Conservation (phyloP, 257 asterid species). For the Solanum lignicaule region DNA sequence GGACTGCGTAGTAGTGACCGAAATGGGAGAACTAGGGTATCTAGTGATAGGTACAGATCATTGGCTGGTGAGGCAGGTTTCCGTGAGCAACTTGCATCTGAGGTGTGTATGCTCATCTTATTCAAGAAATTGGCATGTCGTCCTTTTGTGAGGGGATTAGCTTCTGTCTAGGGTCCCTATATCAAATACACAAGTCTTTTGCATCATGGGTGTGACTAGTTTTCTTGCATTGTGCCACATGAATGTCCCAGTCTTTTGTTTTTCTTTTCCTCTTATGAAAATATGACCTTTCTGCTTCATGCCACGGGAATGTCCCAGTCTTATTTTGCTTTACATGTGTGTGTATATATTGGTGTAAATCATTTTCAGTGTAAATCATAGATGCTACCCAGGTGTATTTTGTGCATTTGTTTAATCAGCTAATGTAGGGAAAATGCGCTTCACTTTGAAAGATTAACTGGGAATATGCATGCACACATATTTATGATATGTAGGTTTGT, state of each 20-base stretch:
- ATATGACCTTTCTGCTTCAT: not conserved
- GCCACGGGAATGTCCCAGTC: not conserved
- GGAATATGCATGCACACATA: not conserved
- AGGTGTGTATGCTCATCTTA: constrained; percentile 29
- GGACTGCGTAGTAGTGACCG: constrained; percentile 34
- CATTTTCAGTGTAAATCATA: not conserved
- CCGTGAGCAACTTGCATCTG: constrained; percentile 35
- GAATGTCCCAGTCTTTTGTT: not conserved
- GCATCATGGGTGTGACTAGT: not conserved
- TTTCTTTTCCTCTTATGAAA: not conserved
- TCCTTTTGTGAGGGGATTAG: not conserved
- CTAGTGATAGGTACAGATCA: constrained; percentile 39
- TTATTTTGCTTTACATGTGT: not conserved
- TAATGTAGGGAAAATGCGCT: not conserved
- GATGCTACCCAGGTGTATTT: not conserved
- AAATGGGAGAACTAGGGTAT: constrained; percentile 32
- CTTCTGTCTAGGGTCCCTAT: not conserved
- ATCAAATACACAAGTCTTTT: not conserved
- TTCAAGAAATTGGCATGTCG: not conserved
- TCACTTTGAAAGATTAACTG: not conserved
- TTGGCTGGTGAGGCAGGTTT: constrained; percentile 31
- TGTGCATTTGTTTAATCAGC: not conserved
- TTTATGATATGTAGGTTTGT: not conserved
- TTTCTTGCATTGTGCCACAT: not conserved
- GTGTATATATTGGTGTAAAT: not conserved